These are phyloP conservation scores for Nidularia pulvinata DNA, from an alignment of 768 basidiomycete species.

Conservation along the genomic window DNA sequence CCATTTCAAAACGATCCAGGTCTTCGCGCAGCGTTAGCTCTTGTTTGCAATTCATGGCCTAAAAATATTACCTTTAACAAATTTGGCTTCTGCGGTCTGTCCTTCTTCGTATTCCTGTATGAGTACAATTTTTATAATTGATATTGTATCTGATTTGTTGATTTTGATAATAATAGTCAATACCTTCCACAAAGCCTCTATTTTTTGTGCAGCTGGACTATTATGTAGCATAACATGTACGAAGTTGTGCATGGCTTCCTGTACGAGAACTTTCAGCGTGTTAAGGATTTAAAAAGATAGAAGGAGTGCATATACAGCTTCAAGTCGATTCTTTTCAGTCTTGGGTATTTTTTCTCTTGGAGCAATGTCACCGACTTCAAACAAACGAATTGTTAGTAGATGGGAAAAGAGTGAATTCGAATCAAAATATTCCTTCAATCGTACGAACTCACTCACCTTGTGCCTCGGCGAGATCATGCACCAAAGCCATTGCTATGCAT, in stretches of 20 bases:
- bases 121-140: no score
- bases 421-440: no score
- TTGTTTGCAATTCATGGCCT: not conserved
- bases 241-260: slow-evolving; percentile 93
- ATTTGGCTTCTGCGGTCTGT: slow-evolving; percentile 70
- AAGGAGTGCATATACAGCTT: slow-evolving; percentile 48
- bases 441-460: slow-evolving; percentile 51
- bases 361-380: slow-evolving; percentile 90
- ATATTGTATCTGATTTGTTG: no score
- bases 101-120: slow-evolving; percentile 83
- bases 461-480: slow-evolving; percentile 97
- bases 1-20: slow-evolving; percentile 88
- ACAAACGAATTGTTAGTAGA: not conserved
- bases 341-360: slow-evolving; percentile 87
- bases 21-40: slow-evolving; percentile 39
- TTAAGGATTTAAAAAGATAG: not conserved
- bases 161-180: slow-evolving; percentile 5
- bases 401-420: not conserved
- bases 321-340: slow-evolving; percentile 74
- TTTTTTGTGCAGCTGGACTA: slow-evolving; percentile 64
- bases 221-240: slow-evolving; percentile 87
- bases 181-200: slow-evolving; percentile 74
- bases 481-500: slow-evolving; percentile 88
- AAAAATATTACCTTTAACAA: slow-evolving; percentile 70
- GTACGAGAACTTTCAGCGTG: not conserved